A percentile compares a stretch with the other conserved stretches of the same genome.
Conservation (phyloP, 331 rosid genomes). For the Prunus yedoensis region DNA sequence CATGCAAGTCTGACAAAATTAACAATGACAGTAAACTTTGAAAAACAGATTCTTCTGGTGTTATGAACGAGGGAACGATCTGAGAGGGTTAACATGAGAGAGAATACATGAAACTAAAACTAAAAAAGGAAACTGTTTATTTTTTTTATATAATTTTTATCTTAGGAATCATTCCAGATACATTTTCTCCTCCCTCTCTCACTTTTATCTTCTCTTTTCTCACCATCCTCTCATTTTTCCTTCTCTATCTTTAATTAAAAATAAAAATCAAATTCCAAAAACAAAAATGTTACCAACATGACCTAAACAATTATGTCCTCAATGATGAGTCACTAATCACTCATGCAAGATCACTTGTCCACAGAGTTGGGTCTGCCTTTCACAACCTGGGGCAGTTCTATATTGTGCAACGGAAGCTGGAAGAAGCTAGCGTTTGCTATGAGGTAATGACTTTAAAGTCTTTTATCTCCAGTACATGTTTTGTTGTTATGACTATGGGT, state of each 20-base stretch:
- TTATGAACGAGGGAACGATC: background rate
- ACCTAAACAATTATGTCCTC: background rate
- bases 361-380: slow-evolving; percentile 74
- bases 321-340: background rate
- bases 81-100: background rate
- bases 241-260: background rate
- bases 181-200: background rate
- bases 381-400: slow-evolving; percentile 92
- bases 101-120: background rate
- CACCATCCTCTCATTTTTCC: background rate
- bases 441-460: slow-evolving; percentile 41
- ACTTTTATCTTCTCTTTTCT: background rate
- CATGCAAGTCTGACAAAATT: background rate
- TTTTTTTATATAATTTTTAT: background rate
- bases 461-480: background rate
- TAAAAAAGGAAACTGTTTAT: background rate
- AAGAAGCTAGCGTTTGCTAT: slow-evolving; percentile 60
- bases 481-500: slow-evolving; percentile 1
- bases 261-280: background rate
- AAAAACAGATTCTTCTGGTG: background rate
- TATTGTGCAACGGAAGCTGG: slow-evolving; percentile 60
- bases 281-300: background rate
- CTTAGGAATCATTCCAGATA: background rate
- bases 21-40: background rate
- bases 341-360: slow-evolving; percentile 29